phyloP scores from a whole-genome alignment of 2,329 filamentous ascomycete species.

The Ophiognomonia clavigignenti-juglandacearum region DNA sequence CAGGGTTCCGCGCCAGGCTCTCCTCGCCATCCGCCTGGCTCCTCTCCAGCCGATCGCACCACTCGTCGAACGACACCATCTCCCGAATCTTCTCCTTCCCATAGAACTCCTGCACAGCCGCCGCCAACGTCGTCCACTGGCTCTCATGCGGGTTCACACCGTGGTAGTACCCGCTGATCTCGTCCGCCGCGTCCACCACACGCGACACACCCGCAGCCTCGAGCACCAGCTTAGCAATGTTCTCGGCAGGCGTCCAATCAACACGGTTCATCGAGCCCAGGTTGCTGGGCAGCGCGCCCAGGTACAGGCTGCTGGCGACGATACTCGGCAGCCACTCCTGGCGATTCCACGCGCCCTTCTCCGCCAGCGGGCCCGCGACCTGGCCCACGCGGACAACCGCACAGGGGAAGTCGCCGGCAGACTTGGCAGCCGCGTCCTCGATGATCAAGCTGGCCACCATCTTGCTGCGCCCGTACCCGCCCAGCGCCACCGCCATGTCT shows the following conservation, averaged over 20 bases:
- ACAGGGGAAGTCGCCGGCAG: constrained; percentile 28
- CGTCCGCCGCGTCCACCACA: constrained; percentile 17
- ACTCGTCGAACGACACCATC: constrained; percentile 35
- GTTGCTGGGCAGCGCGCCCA: constrained; percentile 37
- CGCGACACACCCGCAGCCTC: constrained; percentile 29
- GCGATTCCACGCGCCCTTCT: constrained; percentile 43
- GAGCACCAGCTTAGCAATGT: constrained; percentile 36
- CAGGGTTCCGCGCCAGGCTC: constrained; percentile 35
- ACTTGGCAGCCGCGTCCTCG: constrained; percentile 26
- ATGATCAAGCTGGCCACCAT: constrained; percentile 33
- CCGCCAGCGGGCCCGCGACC: constrained; percentile 32
- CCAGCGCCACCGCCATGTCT: constrained; percentile 25
- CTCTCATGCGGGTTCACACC: constrained; percentile 38
- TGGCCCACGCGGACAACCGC: constrained; percentile 39
- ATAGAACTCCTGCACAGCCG: constrained; percentile 33
- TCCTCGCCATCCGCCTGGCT: constrained; percentile 29
- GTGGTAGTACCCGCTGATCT: constrained; percentile 37
- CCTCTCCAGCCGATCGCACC: constrained; percentile 36
- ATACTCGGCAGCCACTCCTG: constrained; percentile 50
- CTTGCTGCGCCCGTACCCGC: constrained; percentile 37
- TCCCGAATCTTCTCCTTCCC: constrained; percentile 27
- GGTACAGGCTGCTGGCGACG: constrained; percentile 39
- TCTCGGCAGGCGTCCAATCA: constrained; percentile 48
- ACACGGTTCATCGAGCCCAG: constrained; percentile 37
- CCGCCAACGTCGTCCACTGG: constrained; percentile 33